Base-by-base conservation (phyloP, 805 yeast genomes). In the Candida awuae region DNA sequence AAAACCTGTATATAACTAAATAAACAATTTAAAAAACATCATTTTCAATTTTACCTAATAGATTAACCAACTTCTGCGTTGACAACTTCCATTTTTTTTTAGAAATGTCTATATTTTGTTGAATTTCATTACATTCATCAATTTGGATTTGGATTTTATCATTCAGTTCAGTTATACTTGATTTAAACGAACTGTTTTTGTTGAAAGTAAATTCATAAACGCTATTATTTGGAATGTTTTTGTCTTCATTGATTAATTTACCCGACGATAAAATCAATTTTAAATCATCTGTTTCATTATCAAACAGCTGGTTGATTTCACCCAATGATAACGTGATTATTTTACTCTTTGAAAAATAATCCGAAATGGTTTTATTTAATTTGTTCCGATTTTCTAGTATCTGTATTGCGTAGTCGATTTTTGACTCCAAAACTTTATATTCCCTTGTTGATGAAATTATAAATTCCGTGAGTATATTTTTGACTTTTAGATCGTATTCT, bases 291-390 rank as follows among this genome's bases (percentile, higher is more conserved):
- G 51, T 37, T 2, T 58, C 60, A 14, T 46, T 45, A 2, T 53
- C 56, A 38, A 60, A 60, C 17, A 60, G 44, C n/a, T 44, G 29
- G 7, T 36, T 40, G 3, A 59, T 19, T 38, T 60, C 61, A 8
- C 25, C 29, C 32, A 39, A 45, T 2, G 52, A 39, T 30, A 60
- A 32, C 12, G 45, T 46, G 16, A 60, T 48, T 7, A 43, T 29
- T 32, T 52, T 49, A 0, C 53, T 43, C 16, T 48, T 45, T 16
- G 39, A 38, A 17, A 55, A 37, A 30, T 56, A 54, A 19, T 52
- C 42, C 28, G 44, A 48, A 17, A 59, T 50, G 1, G 51, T 45
- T 10, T 40, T 40, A 37, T 54, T 58, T 14, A 60, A 43, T 14
- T 48, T 46, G 22, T 46, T 44, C 27, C 62, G 43, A 35, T 48